These are phyloP conservation scores for Raphanus raphanistrum DNA, from an alignment of 345 rosid species.

Conservation along the genomic window DNA sequence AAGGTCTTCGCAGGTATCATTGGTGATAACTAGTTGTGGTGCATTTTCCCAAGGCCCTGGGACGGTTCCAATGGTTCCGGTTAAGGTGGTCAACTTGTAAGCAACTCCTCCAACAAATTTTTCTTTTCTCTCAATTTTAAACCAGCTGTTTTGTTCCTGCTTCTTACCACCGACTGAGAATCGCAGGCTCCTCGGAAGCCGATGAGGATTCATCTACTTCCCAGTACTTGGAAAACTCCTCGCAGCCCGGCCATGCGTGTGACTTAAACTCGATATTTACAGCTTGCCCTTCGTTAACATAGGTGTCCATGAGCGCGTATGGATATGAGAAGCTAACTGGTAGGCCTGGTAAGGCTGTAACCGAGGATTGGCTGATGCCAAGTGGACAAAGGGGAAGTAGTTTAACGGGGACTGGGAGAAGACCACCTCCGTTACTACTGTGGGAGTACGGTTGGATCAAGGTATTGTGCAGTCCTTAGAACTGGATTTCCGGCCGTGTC, in stretches of 20 bases:
- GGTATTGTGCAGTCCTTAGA: neutral
- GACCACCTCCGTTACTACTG: constrained; percentile 14
- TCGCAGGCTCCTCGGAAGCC: neutral
- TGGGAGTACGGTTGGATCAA: constrained; percentile 14
- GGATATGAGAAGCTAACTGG: constrained; percentile 1
- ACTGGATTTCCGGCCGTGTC: neutral
- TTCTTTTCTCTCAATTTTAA: neutral
- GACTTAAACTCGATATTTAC: constrained; percentile 15
- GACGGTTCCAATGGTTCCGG: constrained; percentile 9
- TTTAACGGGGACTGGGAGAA: constrained; percentile 1
- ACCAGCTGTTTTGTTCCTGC: neutral
- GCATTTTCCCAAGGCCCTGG: neutral
- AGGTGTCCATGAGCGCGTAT: neutral
- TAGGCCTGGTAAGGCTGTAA: neutral
- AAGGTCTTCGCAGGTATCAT: neutral
- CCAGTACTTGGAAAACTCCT: constrained; percentile 18
- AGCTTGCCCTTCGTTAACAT: neutral
- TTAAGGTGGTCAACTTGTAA: neutral
- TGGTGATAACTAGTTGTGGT: constrained; percentile 16
- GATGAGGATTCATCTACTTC: neutral
- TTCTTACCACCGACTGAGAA: neutral
- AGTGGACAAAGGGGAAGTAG: constrained; percentile 13
- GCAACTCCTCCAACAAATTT: neutral
- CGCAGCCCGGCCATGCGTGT: neutral
- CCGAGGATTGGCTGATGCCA: constrained; percentile 16